Evolutionary conservation across 208 protist genomes (phyloP).

Genomic region (Acanthamoeba lenticulata): DNA sequence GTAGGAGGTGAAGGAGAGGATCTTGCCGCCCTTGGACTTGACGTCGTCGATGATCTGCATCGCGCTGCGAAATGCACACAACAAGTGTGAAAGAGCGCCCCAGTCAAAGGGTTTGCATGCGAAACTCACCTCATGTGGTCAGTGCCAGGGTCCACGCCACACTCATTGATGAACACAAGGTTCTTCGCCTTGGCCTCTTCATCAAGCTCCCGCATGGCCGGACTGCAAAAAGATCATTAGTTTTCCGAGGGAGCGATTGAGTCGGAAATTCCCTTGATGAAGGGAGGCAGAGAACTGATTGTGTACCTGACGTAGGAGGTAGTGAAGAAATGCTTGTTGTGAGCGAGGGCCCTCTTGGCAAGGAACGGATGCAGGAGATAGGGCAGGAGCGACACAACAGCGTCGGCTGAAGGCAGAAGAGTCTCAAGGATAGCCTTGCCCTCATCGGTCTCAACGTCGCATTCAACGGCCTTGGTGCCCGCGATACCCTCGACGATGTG

Average conservation of each 20-base stretch:
- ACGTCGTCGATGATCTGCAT: slow-evolving; percentile 82
- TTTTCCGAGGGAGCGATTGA: neutral
- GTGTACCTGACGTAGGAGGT: slow-evolving; percentile 82
- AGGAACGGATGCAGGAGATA: slow-evolving; percentile 73
- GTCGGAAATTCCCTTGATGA: neutral
- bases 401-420: slow-evolving; percentile 79
- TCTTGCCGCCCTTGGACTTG: slow-evolving; percentile 79
- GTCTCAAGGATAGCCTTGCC: slow-evolving; percentile 75
- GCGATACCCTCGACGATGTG: slow-evolving; percentile 55
- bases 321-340: slow-evolving; percentile 85
- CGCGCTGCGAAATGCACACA: neutral
- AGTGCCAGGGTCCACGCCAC: slow-evolving; percentile 89
- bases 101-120: neutral
- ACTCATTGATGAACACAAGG: slow-evolving; percentile 86
- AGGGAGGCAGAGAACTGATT: neutral
- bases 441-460: slow-evolving; percentile 76
- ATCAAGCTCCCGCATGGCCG: slow-evolving; percentile 74
- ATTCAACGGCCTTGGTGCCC: slow-evolving; percentile 23
- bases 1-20: slow-evolving; percentile 79
- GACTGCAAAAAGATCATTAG: neutral
- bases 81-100: no score
- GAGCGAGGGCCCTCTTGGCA: slow-evolving; percentile 82
- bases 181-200: slow-evolving; percentile 73
- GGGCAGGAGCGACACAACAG: slow-evolving; percentile 84
- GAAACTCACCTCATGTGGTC: slow-evolving; percentile 84